A percentile compares a stretch with the other conserved stretches of the same genome.
phyloP scores from a whole-genome alignment of 495 filamentous ascomycete species.

The Tuber aestivum region DNA sequence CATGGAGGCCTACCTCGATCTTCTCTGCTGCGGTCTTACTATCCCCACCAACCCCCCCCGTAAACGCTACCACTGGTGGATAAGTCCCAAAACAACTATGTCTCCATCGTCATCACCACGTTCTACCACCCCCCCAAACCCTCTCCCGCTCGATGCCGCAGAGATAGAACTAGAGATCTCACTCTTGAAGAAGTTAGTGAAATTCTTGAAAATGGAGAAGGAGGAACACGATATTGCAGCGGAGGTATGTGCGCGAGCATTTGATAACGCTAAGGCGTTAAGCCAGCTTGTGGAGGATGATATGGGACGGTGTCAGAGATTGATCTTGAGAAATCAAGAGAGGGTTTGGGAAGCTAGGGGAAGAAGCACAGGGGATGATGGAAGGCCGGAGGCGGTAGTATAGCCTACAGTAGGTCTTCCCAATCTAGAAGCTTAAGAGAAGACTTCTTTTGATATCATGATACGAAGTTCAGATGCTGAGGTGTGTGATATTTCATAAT shows the following conservation, averaged over 20 bases:
- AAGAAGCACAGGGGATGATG: neutral
- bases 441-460: neutral
- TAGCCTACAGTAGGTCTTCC: neutral
- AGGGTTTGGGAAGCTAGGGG: neutral
- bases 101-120: neutral
- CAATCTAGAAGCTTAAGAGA: too few species aligned
- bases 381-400: neutral
- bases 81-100: neutral
- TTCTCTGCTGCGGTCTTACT: neutral
- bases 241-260: neutral
- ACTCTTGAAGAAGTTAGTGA: neutral
- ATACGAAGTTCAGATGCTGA: too few species aligned
- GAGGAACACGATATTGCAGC: neutral
- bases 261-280: neutral
- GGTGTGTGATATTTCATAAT: neutral
- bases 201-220: neutral
- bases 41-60: neutral
- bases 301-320: neutral
- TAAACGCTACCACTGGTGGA: conserved; percentile 1
- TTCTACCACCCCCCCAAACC: neutral
- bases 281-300: neutral
- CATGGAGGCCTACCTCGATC: neutral
- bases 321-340: neutral
- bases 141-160: neutral
- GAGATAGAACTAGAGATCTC: neutral